Base-by-base conservation (phyloP, 257 asterid genomes). In the Scutellaria barbata region DNA sequence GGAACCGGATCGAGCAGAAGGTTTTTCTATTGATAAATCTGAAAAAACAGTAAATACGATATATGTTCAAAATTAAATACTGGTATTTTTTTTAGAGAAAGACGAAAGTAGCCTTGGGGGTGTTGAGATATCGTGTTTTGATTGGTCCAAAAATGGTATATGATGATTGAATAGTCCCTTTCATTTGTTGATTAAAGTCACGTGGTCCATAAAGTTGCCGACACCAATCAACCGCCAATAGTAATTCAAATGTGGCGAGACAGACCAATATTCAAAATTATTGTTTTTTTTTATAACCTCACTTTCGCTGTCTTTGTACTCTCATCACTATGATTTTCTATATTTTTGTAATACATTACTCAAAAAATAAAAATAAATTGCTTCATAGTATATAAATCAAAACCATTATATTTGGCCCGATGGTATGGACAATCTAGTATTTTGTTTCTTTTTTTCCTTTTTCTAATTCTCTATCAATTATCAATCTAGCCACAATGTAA, bases 121-220 rank as follows among this genome's bases (percentile, higher is more conserved):
- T 48, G 52, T 48, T n/a, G 4, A 30, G 41, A 7, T 68, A 46
- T 60, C 70, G 51, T 59, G 61, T 10, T 45, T 41, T 71, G 55
- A 63, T 72, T 72, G 76, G 71, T 39, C 63, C 63, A 39, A 72
- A 13, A 7, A 13, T 39, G n/a, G 7, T 3, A 25, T 5, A 11
- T 11, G 5, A 3, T 10, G 12, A 33, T 46, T 8, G 37, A 18
- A 22, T 4, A 39, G 71, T 39, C 77, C 1, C 47, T 63, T 18
- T 61, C 70, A 55, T 5, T 46, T 48, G 16, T 40, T 77, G 52
- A 77, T 72, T 41, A 77, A 77, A 65, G 40, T 72, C 74, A 72
- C 74, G 77, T 77, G 74, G 81, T 50, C 77, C 74, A 58, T 7
- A 12, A 39, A 6, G 13, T 51, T 77, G 73, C 81, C 81, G 81